A percentile compares a stretch with the other conserved stretches of the same genome.
Conservation (phyloP, 495 filamentous ascomycete species). For the Lentithecium fluviatile region DNA sequence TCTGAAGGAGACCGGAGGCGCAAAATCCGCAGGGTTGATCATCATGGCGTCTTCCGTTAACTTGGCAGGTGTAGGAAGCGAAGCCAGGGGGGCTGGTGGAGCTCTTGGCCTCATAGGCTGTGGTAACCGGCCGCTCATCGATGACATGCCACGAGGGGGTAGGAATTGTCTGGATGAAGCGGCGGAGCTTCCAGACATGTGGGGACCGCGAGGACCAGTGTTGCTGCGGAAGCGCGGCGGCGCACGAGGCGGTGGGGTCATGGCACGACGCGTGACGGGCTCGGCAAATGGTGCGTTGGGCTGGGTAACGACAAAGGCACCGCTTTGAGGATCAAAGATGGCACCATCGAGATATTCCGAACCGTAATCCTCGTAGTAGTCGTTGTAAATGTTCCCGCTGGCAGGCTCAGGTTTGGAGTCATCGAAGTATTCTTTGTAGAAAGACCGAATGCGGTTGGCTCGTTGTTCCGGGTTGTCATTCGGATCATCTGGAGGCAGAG, state of each 20-base stretch:
- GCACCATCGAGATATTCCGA: conserved; percentile 62
- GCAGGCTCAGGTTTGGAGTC: conserved; percentile 64
- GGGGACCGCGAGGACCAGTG: conserved; percentile 45
- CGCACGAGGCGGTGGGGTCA: conserved; percentile 89
- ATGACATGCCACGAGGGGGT: conserved; percentile 38
- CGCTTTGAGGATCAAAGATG: conserved; percentile 71
- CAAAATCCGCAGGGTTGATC: conserved; percentile 76
- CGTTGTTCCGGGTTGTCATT: conserved; percentile 84
- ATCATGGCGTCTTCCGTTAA: conserved; percentile 80
- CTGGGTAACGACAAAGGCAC: conserved; percentile 68
- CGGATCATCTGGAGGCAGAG: conserved; percentile 86
- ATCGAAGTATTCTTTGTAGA: conserved; percentile 99
- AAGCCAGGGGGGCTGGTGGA: conserved; percentile 69
- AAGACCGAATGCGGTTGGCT: conserved; percentile 94
- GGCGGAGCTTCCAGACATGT: conserved; percentile 33
- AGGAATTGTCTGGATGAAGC: conserved; percentile 42
- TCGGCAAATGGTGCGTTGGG: conserved; percentile 66
- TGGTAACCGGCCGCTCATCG: conserved; percentile 46
- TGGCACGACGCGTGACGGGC: conserved; percentile 82
- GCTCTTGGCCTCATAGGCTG: conserved; percentile 62
- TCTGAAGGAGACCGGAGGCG: conserved; percentile 68
- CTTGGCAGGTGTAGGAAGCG: conserved; percentile 82
- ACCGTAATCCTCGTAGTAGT: conserved; percentile 72
- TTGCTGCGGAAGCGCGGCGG: conserved; percentile 69
- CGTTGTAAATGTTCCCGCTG: conserved; percentile 34